Conservation (phyloP, 2,329 filamentous ascomycete genomes). For the Fusarium nurragi region DNA sequence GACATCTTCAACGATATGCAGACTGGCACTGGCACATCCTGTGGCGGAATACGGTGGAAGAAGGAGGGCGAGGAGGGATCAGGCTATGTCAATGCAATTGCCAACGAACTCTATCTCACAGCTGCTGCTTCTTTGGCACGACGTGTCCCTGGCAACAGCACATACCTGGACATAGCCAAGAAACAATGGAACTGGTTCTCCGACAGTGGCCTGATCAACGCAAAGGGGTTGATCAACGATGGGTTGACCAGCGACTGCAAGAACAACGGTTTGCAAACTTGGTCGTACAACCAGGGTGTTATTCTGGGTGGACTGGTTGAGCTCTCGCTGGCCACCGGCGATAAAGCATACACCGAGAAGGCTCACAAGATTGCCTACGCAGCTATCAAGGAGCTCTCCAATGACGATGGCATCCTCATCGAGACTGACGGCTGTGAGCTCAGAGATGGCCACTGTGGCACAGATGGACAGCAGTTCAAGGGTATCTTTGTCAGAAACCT, state of each 20-base stretch:
- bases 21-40: constrained; percentile 57
- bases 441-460: constrained; percentile 51
- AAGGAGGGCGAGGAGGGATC: constrained; percentile 53
- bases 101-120: constrained; percentile 67
- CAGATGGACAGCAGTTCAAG: constrained; percentile 73
- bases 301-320: constrained; percentile 65
- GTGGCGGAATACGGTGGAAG: constrained; percentile 66
- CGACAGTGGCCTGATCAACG: constrained; percentile 61
- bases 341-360: constrained; percentile 53
- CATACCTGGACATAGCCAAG: constrained; percentile 60
- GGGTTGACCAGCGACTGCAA: constrained; percentile 59
- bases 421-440: constrained; percentile 51
- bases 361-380: constrained; percentile 63
- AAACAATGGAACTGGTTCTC: constrained; percentile 64
- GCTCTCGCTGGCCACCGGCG: constrained; percentile 56
- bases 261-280: constrained; percentile 62
- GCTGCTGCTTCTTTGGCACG: constrained; percentile 64
- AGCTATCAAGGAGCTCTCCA: constrained; percentile 57
- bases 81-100: constrained; percentile 62
- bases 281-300: constrained; percentile 68
- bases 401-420: constrained; percentile 57
- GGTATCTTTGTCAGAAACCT: constrained; percentile 75
- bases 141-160: constrained; percentile 52
- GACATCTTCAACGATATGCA: constrained; percentile 67
- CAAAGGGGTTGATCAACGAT: constrained; percentile 62